Base-by-base conservation (phyloP, 2,329 filamentous ascomycete genomes). In the Magnaporthales sp. region DNA sequence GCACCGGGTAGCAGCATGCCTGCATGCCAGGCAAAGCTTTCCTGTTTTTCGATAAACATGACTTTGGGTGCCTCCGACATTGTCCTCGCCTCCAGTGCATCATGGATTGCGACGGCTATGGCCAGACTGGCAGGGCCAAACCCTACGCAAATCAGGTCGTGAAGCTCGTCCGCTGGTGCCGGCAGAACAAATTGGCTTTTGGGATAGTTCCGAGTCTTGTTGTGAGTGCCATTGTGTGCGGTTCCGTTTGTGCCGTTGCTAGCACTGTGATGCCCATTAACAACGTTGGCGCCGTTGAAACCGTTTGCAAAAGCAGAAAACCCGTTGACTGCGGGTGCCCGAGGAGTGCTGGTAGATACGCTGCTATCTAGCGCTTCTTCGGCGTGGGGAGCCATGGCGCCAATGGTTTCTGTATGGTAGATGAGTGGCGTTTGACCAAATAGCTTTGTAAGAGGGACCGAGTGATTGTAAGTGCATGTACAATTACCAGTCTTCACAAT, bases 1-100 rank as follows among this genome's bases (percentile, higher is more conserved):
- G 93, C 91, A 5, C 93, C 93, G 0, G 93, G 92, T 3, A 98
- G 85, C 68, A 97, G 87, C 94, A 98, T 98, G 68, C 94, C 94
- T 0, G 92, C 89, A 77, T 98, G 94, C 94, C 94, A 98, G 67
- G 91, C 87, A 74, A 98, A 98, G 63, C 84, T 80, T 32, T 82
- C 74, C 78, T 98, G 94, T 77, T 91, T 90, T 81, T 98, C 94
- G 27, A 98, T 79, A 78, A 97, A 98, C 61, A 91, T 84, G 3
- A 96, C 88, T 75, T 91, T 92, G 63, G 92, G 91, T 7, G 79
- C 65, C 38, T 77, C 77, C 74, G 72, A 62, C 69, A 84, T 72
- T 67, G 75, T 78, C 62, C 83, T 82, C 60, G 79, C 75, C 74
- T 87, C 84, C 66, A 91, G 78, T n/a, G 87, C 80, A 77, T 98